A percentile compares a stretch with the other conserved stretches of the same genome.
Evolutionary conservation across 495 filamentous ascomycete genomes (phyloP).

Genomic region (Aspergillus avenaceus): DNA sequence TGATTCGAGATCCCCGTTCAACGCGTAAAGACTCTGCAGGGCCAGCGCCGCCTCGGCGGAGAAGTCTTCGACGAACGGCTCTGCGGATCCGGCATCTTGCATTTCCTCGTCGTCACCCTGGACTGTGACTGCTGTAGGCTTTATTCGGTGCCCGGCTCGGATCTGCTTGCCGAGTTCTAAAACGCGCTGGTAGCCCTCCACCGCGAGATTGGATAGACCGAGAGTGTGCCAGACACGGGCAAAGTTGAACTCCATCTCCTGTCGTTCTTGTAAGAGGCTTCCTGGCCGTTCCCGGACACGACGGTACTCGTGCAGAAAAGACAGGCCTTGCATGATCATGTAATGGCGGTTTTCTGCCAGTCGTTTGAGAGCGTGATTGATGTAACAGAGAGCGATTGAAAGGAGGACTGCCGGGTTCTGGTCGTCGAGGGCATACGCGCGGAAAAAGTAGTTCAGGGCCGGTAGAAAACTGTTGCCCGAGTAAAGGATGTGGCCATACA

Average conservation of each 20-base stretch:
- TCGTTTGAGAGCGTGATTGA: slow-evolving; percentile 82
- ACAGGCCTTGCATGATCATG: slow-evolving; percentile 75
- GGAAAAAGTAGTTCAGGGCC: slow-evolving; percentile 87
- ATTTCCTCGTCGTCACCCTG: slow-evolving; percentile 21
- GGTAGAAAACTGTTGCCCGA: slow-evolving; percentile 72
- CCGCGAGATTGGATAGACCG: slow-evolving; percentile 71
- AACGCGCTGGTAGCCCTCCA: slow-evolving; percentile 66
- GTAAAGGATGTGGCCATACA: slow-evolving; percentile 86
- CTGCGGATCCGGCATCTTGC: slow-evolving; percentile 16
- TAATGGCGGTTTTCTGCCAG: slow-evolving; percentile 87
- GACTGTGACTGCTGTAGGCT: slow-evolving; percentile 11
- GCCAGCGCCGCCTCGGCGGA: slow-evolving; percentile 70
- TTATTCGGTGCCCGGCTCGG: slow-evolving; percentile 17
- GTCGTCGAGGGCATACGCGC: slow-evolving; percentile 76
- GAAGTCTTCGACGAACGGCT: slow-evolving; percentile 52
- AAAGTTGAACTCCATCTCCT: slow-evolving; percentile 90
- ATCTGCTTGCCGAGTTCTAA: slow-evolving; percentile 44
- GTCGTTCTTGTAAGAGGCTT: slow-evolving; percentile 45
- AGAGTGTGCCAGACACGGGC: slow-evolving; percentile 77
- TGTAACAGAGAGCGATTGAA: slow-evolving; percentile 62
- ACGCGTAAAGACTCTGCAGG: slow-evolving; percentile 59
- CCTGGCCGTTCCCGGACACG: slow-evolving; percentile 42
- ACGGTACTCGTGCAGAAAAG: slow-evolving; percentile 78
- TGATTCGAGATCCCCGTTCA: slow-evolving; percentile 51
- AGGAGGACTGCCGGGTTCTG: slow-evolving; percentile 74